phyloP scores from a whole-genome alignment of 2,329 filamentous ascomycete species.

The Talaromyces piceae region DNA sequence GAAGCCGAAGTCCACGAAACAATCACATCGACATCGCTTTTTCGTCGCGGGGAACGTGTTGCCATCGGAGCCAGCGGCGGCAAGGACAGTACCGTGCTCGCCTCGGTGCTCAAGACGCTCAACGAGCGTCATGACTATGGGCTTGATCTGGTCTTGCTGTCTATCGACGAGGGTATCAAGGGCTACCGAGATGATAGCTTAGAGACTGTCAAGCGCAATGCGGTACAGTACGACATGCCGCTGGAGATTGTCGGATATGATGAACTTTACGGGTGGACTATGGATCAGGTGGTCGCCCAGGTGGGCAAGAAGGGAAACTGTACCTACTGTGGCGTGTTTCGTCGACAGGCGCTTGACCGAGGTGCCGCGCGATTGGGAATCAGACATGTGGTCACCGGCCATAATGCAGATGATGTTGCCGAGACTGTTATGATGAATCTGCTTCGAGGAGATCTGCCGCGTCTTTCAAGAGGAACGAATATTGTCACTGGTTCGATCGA shows the following conservation, averaged over 20 bases:
- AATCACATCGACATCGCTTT: slow-evolving; percentile 73
- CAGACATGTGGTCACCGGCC: slow-evolving; percentile 89
- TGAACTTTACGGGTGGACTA: slow-evolving; percentile 95
- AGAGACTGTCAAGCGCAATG: slow-evolving; percentile 93
- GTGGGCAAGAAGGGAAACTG: slow-evolving; percentile 98
- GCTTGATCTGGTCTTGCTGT: slow-evolving; percentile 75
- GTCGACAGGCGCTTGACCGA: slow-evolving; percentile 85
- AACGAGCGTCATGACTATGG: slow-evolving; percentile 86
- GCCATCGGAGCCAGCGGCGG: slow-evolving; percentile 95
- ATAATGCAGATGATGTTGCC: slow-evolving; percentile 95
- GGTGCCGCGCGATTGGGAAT: slow-evolving; percentile 83
- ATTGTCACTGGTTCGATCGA: slow-evolving; percentile 72
- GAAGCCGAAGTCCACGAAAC: slow-evolving; percentile 93
- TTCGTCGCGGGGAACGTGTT: slow-evolving; percentile 72
- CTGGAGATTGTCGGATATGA: slow-evolving; percentile 88
- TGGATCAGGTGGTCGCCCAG: slow-evolving; percentile 96
- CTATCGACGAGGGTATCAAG: slow-evolving; percentile 94
- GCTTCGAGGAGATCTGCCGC: slow-evolving; percentile 78
- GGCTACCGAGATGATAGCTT: slow-evolving; percentile 94
- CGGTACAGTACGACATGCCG: slow-evolving; percentile 81
- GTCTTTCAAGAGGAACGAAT: slow-evolving; percentile 78
- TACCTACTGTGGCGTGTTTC: slow-evolving; percentile 96
- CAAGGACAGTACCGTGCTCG: slow-evolving; percentile 94
- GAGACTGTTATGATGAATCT: slow-evolving; percentile 98
- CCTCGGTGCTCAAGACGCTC: slow-evolving; percentile 86